Evolutionary conservation across 345 rosid species (phyloP).

Genomic region (Sisymbrium altissimum): DNA sequence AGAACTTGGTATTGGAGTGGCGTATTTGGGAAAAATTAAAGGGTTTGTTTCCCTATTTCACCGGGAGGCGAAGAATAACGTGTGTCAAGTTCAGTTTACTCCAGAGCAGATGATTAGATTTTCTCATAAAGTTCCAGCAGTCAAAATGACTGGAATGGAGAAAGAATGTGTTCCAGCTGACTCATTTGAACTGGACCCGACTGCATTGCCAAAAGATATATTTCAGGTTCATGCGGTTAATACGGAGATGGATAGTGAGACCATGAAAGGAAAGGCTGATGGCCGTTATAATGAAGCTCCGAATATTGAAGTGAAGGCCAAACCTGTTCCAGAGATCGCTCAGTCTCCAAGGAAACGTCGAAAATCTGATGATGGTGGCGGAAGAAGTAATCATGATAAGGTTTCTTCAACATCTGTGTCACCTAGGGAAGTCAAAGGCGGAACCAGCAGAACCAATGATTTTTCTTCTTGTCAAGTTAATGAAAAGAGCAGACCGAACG

Average conservation of each 20-base stretch:
- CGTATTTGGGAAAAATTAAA: slow-evolving; percentile 58
- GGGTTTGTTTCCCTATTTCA: slow-evolving; percentile 64
- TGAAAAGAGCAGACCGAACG: slow-evolving; percentile 8
- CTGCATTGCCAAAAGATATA: slow-evolving; percentile 49
- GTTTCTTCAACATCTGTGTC: background rate
- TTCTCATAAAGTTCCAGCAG: slow-evolving; percentile 76
- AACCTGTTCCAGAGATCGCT: slow-evolving; percentile 19
- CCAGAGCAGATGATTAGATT: slow-evolving; percentile 49
- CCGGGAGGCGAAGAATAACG: slow-evolving; percentile 8
- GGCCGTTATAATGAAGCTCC: slow-evolving; percentile 11
- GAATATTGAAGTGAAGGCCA: slow-evolving; percentile 12
- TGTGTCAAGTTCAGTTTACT: slow-evolving; percentile 13
- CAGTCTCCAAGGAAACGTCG: slow-evolving; percentile 31
- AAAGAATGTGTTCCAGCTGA: slow-evolving; percentile 54
- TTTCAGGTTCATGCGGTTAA: slow-evolving; percentile 16
- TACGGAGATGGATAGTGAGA: slow-evolving; percentile 19
- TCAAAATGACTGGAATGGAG: slow-evolving; percentile 62
- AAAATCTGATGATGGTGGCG: slow-evolving; percentile 9
- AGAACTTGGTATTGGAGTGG: slow-evolving; percentile 57
- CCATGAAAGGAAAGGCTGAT: slow-evolving; percentile 20
- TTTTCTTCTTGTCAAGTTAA: slow-evolving; percentile 27
- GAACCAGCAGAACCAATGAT: slow-evolving; percentile 1
- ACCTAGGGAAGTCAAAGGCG: slow-evolving; percentile 1
- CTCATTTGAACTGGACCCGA: slow-evolving; percentile 71
- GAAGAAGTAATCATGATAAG: slow-evolving; percentile 1